Conservation (phyloP, 257 asterid genomes). For the Cordia subcordata region DNA sequence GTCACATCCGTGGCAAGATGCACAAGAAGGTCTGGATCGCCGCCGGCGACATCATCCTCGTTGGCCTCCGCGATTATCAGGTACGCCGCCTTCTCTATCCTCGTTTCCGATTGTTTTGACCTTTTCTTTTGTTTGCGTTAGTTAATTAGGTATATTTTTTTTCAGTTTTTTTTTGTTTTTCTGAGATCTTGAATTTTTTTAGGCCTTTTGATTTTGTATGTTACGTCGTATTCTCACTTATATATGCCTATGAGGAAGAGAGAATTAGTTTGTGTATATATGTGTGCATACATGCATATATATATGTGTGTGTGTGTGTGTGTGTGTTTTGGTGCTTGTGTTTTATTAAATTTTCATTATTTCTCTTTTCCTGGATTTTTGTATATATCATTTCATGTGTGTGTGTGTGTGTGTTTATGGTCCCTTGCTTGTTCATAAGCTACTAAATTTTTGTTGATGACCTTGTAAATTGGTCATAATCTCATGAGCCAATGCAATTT, state of each 20-base stretch:
- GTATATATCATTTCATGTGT: background rate
- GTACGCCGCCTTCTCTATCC: constrained; percentile 11
- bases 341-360: too few relatives aligned
- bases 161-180: background rate
- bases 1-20: constrained; percentile 96
- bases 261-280: too few relatives aligned
- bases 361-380: too few relatives aligned
- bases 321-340: too few relatives aligned
- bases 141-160: too few relatives aligned
- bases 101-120: background rate
- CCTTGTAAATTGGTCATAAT: background rate
- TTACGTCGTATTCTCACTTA: too few relatives aligned
- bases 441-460: too few relatives aligned
- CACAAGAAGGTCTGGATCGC: constrained; percentile 98
- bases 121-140: background rate
- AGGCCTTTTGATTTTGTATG: too few relatives aligned
- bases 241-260: too few relatives aligned
- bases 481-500: background rate
- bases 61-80: constrained; percentile 94
- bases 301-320: background rate
- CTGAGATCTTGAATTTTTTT: background rate
- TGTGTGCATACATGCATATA: too few relatives aligned
- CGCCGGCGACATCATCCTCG: constrained; percentile 92
- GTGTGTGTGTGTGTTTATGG: background rate
- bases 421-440: too few relatives aligned